These are phyloP conservation scores for Dothideomycetidae sp. DNA, from an alignment of 2,329 filamentous ascomycete species.

Conservation along the genomic window DNA sequence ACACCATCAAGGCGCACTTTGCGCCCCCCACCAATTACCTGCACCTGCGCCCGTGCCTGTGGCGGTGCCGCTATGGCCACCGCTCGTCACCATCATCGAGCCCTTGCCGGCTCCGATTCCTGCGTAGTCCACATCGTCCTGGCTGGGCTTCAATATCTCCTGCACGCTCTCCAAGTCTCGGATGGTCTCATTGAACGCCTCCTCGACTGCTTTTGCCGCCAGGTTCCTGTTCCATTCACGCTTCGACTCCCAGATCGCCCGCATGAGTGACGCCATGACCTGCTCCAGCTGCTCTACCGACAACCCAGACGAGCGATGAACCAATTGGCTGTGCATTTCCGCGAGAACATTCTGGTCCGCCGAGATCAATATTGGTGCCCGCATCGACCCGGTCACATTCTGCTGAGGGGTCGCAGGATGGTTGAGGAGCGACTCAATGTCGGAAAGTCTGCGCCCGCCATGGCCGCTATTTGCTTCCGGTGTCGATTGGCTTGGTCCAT, in stretches of 20 bases:
- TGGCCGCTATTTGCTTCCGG: slow-evolving; percentile 11
- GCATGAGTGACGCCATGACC: slow-evolving; percentile 81
- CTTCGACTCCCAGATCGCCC: slow-evolving; percentile 66
- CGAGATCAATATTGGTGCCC: slow-evolving; percentile 24
- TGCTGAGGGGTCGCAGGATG: slow-evolving; percentile 12
- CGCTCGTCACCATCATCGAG: neutral
- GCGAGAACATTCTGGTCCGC: slow-evolving; percentile 37
- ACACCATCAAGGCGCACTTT: neutral
- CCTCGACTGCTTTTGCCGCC: slow-evolving; percentile 49
- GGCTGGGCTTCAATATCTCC: slow-evolving; percentile 27
- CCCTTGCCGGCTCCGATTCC: slow-evolving; percentile 1
- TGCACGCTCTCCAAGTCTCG: slow-evolving; percentile 49
- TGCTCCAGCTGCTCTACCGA: slow-evolving; percentile 92
- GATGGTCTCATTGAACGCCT: slow-evolving; percentile 64
- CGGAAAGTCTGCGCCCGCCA: slow-evolving; percentile 15
- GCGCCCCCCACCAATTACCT: neutral
- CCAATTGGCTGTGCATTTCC: slow-evolving; percentile 48
- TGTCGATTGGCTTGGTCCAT: too few species aligned
- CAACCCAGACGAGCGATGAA: slow-evolving; percentile 56
- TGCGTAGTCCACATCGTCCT: slow-evolving; percentile 18
- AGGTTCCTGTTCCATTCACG: slow-evolving; percentile 70
- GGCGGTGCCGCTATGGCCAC: neutral
- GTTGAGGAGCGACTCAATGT: slow-evolving; percentile 29
- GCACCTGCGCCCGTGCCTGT: neutral
- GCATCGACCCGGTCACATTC: slow-evolving; percentile 7